Base-by-base conservation (phyloP, 2,329 filamentous ascomycete genomes). In the Xylaria digitata region DNA sequence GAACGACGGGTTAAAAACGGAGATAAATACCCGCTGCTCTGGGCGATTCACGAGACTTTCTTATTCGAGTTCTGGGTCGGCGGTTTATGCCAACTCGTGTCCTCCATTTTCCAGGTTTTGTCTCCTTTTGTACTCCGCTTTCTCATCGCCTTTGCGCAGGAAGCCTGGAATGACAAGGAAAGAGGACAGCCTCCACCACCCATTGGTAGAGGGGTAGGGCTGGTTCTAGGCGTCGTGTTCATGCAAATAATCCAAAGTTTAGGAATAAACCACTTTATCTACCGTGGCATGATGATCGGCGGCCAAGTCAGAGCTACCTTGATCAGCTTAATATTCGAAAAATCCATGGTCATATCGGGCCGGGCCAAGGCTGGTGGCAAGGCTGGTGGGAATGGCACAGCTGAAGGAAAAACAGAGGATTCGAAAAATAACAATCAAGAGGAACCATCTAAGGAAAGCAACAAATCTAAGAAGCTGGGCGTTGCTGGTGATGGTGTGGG, bases 261-360 rank as follows among this genome's bases (percentile, higher is more conserved):
- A 70, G 88, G 89, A 30, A 93, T 90, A 1, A 96, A 94, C 75
- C 95, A 98, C 75, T 97, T 97, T 80, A 90, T 98, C 75, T 98
- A 95, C 75, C 89, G 90, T 23, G 94, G 95, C 23, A 96, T 97
- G 91, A 90, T 96, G 81, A 88, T 96, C 45, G 96, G 95, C 69
- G 96, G 93, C 0, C 90, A 97, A 80, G 82, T 88, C 7, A 87
- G 95, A 76, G 93, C 90, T 0, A 91, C 93, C 0, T 82, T 98
- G 49, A 97, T 97, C 72, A 88, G 92, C 23, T 81, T 94, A 65
- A 93, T 98, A 65, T 98, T 97, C 75, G 92, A 96, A 77, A 98
- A 98, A 79, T 89, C 93, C 2, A 93, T 97, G 90, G 90, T 89
- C 57, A 86, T 98, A 17, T 97, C 94, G 0, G 93, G 91, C 11